A percentile compares a stretch with the other conserved stretches of the same genome.
These are phyloP conservation scores for Helicocarpus griseus DNA, from an alignment of 2,329 filamentous ascomycete genomes.

Conservation along the genomic window DNA sequence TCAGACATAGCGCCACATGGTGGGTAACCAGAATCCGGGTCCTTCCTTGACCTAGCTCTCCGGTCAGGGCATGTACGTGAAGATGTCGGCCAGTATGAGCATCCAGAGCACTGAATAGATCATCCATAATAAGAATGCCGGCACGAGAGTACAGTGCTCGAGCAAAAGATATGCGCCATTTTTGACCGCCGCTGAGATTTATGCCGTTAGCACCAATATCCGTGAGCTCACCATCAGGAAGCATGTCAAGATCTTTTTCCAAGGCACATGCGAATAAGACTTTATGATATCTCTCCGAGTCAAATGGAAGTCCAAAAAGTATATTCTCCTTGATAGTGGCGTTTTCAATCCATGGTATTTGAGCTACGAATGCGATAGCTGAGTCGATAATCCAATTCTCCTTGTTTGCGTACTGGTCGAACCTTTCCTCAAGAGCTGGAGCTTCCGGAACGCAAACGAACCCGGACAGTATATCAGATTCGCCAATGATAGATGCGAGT, in stretches of 20 bases:
- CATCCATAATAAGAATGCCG: slow-evolving; percentile 67
- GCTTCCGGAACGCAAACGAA: slow-evolving; percentile 44
- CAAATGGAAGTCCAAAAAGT: slow-evolving; percentile 61
- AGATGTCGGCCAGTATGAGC: slow-evolving; percentile 71
- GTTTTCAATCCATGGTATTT: slow-evolving; percentile 81
- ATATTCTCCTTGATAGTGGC: slow-evolving; percentile 71
- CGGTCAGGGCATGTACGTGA: slow-evolving; percentile 65
- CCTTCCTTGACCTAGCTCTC: slow-evolving; percentile 57
- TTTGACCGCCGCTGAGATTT: slow-evolving; percentile 73
- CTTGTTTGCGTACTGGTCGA: slow-evolving; percentile 51
- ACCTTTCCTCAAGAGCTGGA: slow-evolving; percentile 44
- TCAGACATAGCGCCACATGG: slow-evolving; percentile 61
- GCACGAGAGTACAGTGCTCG: slow-evolving; percentile 71
- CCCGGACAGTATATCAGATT: slow-evolving; percentile 60
- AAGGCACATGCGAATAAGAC: slow-evolving; percentile 65
- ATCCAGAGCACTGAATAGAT: slow-evolving; percentile 74
- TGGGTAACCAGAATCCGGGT: slow-evolving; percentile 75
- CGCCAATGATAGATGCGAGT: slow-evolving; percentile 63
- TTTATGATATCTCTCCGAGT: slow-evolving; percentile 58
- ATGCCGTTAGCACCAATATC: slow-evolving; percentile 79
- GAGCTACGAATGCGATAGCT: slow-evolving; percentile 64
- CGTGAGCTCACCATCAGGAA: slow-evolving; percentile 66
- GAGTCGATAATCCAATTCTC: slow-evolving; percentile 59
- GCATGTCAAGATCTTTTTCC: slow-evolving; percentile 64
- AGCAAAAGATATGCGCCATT: slow-evolving; percentile 72